phyloP scores from a whole-genome alignment of 768 basidiomycete species.

The Coprinopsis marcescibilis region DNA sequence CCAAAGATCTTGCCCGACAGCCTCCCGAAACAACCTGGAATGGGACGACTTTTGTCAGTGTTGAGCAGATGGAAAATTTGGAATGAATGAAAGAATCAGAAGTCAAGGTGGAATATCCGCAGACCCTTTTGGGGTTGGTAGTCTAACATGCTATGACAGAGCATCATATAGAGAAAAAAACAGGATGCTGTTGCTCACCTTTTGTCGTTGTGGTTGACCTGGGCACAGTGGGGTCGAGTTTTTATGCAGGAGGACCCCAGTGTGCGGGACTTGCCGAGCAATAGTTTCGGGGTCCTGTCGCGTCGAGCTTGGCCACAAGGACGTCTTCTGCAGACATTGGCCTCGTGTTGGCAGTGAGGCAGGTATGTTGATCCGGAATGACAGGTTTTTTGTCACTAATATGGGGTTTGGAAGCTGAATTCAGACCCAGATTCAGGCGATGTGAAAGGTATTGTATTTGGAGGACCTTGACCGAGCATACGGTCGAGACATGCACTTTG shows the following conservation, averaged over 20 bases:
- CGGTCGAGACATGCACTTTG: slow-evolving; percentile 3
- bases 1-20: not conserved
- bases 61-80: not conserved
- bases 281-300: slow-evolving; percentile 10
- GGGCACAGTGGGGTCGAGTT: slow-evolving; percentile 2
- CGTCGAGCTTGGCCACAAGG: not conserved
- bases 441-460: slow-evolving; percentile 10
- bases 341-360: slow-evolving; percentile 13
- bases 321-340: not conserved
- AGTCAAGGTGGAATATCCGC: slow-evolving; percentile 35
- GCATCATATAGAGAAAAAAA: slow-evolving; percentile 26
- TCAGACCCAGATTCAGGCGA: slow-evolving; percentile 18
- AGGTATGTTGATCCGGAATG: slow-evolving; percentile 11
- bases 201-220: slow-evolving; percentile 1
- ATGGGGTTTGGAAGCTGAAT: slow-evolving; percentile 4
- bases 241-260: slow-evolving; percentile 2
- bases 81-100: not conserved
- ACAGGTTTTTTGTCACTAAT: slow-evolving; percentile 12
- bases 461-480: slow-evolving; percentile 5
- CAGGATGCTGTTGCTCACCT: slow-evolving; percentile 16
- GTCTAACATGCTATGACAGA: slow-evolving; percentile 48
- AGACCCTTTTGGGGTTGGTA: slow-evolving; percentile 36
- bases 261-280: slow-evolving; percentile 15
- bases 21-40: not conserved
- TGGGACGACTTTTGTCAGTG: slow-evolving; percentile 4